Conservation (phyloP, 2,329 filamentous ascomycete genomes). For the Diaporthe velutina region DNA sequence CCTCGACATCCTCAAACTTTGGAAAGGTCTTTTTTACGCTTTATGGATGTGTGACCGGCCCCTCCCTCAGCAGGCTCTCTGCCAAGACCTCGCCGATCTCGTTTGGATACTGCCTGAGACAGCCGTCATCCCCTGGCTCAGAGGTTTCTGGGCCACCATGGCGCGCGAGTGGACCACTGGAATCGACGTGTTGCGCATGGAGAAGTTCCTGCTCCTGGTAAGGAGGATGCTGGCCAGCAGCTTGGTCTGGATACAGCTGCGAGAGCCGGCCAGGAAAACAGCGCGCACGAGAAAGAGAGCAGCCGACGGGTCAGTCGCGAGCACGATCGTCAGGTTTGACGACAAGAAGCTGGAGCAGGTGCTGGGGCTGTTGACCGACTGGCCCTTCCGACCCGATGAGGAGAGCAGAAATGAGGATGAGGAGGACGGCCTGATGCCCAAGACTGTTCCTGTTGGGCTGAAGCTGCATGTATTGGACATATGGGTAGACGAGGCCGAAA, state of each 20-base stretch:
- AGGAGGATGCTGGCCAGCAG: constrained; percentile 82
- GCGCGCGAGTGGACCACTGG: constrained; percentile 73
- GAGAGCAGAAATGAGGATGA: constrained; percentile 48
- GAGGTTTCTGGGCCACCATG: constrained; percentile 80
- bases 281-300: constrained; percentile 48
- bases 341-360: constrained; percentile 46
- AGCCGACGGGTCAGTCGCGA: constrained; percentile 23
- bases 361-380: constrained; percentile 59
- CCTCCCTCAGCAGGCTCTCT: constrained; percentile 86
- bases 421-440: constrained; percentile 48
- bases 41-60: constrained; percentile 95
- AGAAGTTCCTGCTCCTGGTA: constrained; percentile 92
- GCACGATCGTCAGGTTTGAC: constrained; percentile 40
- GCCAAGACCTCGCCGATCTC: constrained; percentile 80
- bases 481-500: constrained; percentile 90
- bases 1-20: constrained; percentile 86
- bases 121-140: constrained; percentile 63
- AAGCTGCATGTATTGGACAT: constrained; percentile 90
- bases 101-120: constrained; percentile 68
- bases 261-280: constrained; percentile 45
- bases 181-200: constrained; percentile 83
- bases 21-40: constrained; percentile 94
- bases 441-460: constrained; percentile 80
- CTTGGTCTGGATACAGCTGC: constrained; percentile 62
- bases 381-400: constrained; percentile 43